phyloP scores from a whole-genome alignment of 345 rosid genomes.

The Fremontodendron californicum region DNA sequence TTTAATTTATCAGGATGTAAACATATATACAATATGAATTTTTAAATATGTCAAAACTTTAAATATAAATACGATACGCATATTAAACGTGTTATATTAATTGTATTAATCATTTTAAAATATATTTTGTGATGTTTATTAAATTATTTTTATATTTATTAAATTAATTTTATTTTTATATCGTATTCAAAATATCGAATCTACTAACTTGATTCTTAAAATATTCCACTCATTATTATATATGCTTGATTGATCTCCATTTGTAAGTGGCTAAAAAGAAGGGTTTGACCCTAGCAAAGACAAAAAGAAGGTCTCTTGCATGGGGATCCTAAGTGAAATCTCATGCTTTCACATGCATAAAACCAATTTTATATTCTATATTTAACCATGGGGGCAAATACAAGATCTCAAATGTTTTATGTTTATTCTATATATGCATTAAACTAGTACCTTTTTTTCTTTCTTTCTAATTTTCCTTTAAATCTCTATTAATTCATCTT shows the following conservation, averaged over 20 bases:
- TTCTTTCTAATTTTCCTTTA: too few relatives aligned
- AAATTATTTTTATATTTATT: too few relatives aligned
- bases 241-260: neutral
- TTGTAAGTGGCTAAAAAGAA: too few relatives aligned
- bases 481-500: neutral
- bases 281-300: neutral
- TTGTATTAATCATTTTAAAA: too few relatives aligned
- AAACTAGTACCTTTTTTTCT: neutral
- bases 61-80: too few relatives aligned
- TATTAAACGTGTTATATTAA: too few relatives aligned
- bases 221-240: neutral
- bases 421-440: neutral
- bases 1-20: too few relatives aligned
- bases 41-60: too few relatives aligned
- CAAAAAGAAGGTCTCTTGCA: neutral
- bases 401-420: neutral
- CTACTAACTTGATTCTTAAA: neutral
- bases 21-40: too few relatives aligned
- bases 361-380: neutral
- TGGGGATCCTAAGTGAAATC: conserved; percentile 1
- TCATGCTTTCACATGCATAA: neutral
- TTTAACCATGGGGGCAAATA: neutral
- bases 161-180: too few relatives aligned
- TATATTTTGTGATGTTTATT: too few relatives aligned
- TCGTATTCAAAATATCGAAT: too few relatives aligned